Conservation (phyloP, 2,329 filamentous ascomycete species). For the Plectosphaerella sp. region DNA sequence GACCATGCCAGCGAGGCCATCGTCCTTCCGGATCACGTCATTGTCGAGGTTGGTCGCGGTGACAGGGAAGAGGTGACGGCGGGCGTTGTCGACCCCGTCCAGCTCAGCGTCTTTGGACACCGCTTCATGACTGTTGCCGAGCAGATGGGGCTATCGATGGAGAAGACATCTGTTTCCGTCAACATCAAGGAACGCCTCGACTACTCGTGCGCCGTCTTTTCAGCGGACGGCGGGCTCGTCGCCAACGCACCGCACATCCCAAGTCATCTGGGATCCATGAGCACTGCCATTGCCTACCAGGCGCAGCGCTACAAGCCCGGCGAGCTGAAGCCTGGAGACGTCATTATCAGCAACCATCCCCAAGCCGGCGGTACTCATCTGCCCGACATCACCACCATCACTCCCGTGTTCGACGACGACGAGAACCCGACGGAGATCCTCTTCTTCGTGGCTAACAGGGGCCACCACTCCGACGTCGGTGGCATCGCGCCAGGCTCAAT, state of each 20-base stretch:
- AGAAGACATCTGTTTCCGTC: conserved; percentile 71
- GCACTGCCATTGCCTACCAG: conserved; percentile 67
- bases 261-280: conserved; percentile 73
- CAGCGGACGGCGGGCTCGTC: conserved; percentile 66
- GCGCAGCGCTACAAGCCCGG: conserved; percentile 60
- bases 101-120: conserved; percentile 71
- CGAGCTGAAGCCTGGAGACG: conserved; percentile 68
- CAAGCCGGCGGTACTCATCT: conserved; percentile 26
- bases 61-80: conserved; percentile 52
- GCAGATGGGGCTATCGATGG: conserved; percentile 72
- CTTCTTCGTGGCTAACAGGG: conserved; percentile 26
- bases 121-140: conserved; percentile 80
- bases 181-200: conserved; percentile 80
- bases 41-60: conserved; percentile 50
- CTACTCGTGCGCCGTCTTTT: conserved; percentile 75
- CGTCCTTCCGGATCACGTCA: conserved; percentile 28
- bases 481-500: conserved; percentile 79
- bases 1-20: conserved; percentile 34
- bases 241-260: conserved; percentile 73
- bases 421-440: conserved; percentile 16
- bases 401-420: conserved; percentile 26
- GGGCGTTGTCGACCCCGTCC: conserved; percentile 58
- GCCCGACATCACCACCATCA: conserved; percentile 37
- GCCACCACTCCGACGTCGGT: conserved; percentile 48
- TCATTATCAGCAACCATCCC: conserved; percentile 58